Base-by-base conservation (phyloP, 352 stramenopile genomes). In the Globisporangium middletonii region DNA sequence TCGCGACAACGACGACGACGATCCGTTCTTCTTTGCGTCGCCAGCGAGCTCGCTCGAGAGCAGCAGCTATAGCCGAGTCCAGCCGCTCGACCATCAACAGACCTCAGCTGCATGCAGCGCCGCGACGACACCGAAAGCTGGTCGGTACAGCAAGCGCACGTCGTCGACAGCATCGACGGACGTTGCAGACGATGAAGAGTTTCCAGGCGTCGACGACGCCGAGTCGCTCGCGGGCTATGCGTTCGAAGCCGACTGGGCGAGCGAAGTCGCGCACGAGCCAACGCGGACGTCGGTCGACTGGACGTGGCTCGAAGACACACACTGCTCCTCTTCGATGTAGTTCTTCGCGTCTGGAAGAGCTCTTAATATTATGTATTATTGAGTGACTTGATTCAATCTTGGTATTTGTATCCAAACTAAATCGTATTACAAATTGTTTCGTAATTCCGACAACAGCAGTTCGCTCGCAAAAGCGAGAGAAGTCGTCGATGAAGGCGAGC, bases 211-310 rank as follows among this genome's bases (percentile, higher is more conserved):
- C 48, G 50, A 60, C 51, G 65, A 71, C 16, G 68, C 78, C 37
- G 56, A 56, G 16, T 92, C 84, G 12, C 62, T 94, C 23, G 77
- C 84, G 8, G 78, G 73, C 55, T 71, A 83, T 50, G 84, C 81
- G 13, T 94, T 94, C 57, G 81, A 89, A 68, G 81, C 77, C 18
- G 84, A 94, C 69, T 94, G 84, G 84, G 72, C 61, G 41, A 63
- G 59, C 23, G 76, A 91, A 51, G 37, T 63, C n/a, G 43, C 44
- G 26, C 51, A 19, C 15, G 35, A 28, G 48, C 43, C 43, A 23
- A 52, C 18, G 33, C 33, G 58, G 23, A 48, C 43, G 42, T 53
- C 44, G 13, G 26, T 26, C 11, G 50, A 63, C 33, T 33, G 38
- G 26, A 48, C 23, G 45, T n/a, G 46, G 30, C 57, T 43, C 11